Conservation (phyloP, 371 early-diverging fungal genomes). For the Mucor velutinosus region DNA sequence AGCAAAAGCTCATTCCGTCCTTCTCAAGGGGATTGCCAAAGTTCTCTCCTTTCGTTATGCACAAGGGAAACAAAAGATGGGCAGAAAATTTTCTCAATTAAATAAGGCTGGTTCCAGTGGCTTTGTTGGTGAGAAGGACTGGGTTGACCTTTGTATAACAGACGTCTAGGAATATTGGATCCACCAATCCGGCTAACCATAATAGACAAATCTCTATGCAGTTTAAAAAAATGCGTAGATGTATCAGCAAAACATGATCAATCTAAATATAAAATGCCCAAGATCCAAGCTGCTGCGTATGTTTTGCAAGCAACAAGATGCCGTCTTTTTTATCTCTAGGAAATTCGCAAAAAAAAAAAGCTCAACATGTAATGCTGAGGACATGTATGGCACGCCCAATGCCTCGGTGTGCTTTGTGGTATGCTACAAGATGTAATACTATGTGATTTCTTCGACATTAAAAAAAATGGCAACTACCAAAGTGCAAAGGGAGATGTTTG, state of each 20-base stretch:
- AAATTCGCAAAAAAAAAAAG: too few relatives aligned
- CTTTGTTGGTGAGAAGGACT: not conserved
- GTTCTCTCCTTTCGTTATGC: constrained; percentile 54
- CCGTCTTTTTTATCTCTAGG: too few relatives aligned
- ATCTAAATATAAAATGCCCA: not conserved
- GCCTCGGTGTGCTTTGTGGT: too few relatives aligned
- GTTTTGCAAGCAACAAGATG: too few relatives aligned
- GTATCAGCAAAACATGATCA: not conserved
- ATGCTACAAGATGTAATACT: too few relatives aligned
- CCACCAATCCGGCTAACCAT: not conserved
- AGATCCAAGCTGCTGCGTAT: too few relatives aligned
- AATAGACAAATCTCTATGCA: not conserved
- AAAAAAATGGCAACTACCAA: too few relatives aligned
- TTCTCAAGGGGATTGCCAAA: constrained; percentile 62
- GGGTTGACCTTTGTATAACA: not conserved
- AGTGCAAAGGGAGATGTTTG: too few relatives aligned
- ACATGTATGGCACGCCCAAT: too few relatives aligned
- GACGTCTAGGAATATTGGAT: not conserved
- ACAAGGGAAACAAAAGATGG: constrained; percentile 22
- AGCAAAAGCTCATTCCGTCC: constrained; percentile 55
- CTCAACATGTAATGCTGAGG: too few relatives aligned
- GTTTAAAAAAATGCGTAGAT: not conserved
- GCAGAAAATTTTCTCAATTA: constrained; percentile 2
- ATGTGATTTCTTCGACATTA: too few relatives aligned
- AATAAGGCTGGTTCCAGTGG: not conserved